Percentiles rank a stretch among this genome's conserved stretches.
These are phyloP conservation scores for Puccinia horiana DNA, from an alignment of 1,284 basidiomycete species.

Conservation along the genomic window DNA sequence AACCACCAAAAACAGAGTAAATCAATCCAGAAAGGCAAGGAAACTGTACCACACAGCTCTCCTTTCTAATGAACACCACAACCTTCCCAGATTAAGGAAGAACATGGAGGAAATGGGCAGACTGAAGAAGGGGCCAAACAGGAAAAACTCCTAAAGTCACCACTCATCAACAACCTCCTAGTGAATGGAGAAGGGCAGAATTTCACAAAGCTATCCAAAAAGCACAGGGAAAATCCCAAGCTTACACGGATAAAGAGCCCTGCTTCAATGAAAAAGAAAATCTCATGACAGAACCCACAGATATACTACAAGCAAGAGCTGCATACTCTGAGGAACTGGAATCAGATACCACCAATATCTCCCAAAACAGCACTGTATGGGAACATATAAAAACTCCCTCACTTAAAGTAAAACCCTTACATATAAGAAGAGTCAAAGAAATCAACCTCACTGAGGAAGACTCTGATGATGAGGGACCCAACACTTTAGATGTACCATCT, in stretches of 20 bases:
- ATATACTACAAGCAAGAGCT: conserved; percentile 11
- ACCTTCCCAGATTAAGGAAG: too few relatives aligned
- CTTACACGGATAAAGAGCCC: neutral
- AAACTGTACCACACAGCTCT: too few relatives aligned
- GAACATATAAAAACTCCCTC: too few relatives aligned
- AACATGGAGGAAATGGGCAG: neutral
- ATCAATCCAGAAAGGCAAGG: neutral
- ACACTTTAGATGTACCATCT: too few relatives aligned
- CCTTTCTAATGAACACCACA: neutral
- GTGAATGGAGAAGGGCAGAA: neutral
- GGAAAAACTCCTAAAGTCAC: neutral
- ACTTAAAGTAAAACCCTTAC: too few relatives aligned
- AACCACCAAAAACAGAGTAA: neutral
- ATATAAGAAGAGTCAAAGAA: too few relatives aligned
- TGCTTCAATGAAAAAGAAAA: neutral
- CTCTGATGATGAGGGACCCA: too few relatives aligned
- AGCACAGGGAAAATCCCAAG: neutral
- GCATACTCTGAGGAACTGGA: conserved; percentile 11
- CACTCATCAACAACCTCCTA: neutral
- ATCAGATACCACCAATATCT: neutral
- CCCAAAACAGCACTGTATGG: too few relatives aligned
- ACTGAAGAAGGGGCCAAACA: neutral
- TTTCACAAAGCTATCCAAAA: neutral
- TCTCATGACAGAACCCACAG: neutral
- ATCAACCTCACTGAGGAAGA: too few relatives aligned